Evolutionary conservation across 768 basidiomycete genomes (phyloP).

Genomic region (Gloeophyllum trabeum): DNA sequence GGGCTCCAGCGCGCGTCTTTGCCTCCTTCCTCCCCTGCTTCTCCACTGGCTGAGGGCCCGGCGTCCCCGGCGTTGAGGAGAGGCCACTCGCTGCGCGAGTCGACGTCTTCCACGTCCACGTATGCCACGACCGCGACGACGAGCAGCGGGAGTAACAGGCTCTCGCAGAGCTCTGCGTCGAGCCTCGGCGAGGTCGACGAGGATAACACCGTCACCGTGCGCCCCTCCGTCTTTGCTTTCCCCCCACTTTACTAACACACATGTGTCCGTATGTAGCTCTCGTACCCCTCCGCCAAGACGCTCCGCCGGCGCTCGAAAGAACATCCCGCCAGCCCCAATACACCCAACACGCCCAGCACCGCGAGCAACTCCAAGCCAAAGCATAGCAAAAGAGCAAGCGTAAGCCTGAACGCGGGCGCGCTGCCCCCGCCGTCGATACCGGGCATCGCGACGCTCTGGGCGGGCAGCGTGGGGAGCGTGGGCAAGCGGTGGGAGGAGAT

Average conservation of each 20-base stretch:
- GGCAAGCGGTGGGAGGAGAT: constrained; percentile 53
- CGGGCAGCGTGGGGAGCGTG: constrained; percentile 35
- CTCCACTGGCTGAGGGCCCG: too few species aligned
- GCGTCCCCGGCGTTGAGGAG: too few species aligned
- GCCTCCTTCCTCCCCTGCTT: too few species aligned
- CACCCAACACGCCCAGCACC: too few species aligned
- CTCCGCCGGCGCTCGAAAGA: constrained; percentile 18
- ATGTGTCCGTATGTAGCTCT: too few species aligned
- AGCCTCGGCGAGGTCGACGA: constrained; percentile 26
- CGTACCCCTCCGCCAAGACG: constrained; percentile 13
- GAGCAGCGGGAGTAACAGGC: constrained; percentile 19
- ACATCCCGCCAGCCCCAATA: too few species aligned
- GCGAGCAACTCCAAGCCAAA: too few species aligned
- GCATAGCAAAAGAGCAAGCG: neutral
- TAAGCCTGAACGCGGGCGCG: neutral
- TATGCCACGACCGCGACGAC: constrained; percentile 13
- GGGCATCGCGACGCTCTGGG: constrained; percentile 24
- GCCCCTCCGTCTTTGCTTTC: too few species aligned
- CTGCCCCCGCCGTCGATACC: constrained; percentile 28
- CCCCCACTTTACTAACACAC: too few species aligned
- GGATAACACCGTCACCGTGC: too few species aligned
- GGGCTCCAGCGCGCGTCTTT: constrained; percentile 40
- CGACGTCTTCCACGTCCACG: constrained; percentile 21
- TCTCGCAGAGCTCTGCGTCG: constrained; percentile 35
- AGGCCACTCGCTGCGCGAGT: constrained; percentile 14